Evolutionary conservation across 1,284 basidiomycete species (phyloP).

Genomic region (Vanrija sp.): DNA sequence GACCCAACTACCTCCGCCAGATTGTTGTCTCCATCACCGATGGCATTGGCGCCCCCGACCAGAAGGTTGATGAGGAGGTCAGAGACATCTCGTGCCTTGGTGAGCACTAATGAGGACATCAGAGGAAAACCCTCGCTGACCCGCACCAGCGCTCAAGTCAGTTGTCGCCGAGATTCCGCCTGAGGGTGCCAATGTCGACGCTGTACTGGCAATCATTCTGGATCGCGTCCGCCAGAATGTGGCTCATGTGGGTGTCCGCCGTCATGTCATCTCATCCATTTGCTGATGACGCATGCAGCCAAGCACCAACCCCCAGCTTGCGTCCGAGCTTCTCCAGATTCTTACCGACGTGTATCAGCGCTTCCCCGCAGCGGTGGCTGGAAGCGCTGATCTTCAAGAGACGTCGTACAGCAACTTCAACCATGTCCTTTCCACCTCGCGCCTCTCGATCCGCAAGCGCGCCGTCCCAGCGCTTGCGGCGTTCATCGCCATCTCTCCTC

Average conservation of each 20-base stretch:
- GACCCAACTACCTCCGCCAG: constrained; percentile 70
- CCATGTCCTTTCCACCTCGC: constrained; percentile 68
- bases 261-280: neutral
- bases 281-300: constrained; percentile 16
- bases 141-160: constrained; percentile 74
- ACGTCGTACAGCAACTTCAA: constrained; percentile 68
- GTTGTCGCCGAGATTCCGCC: constrained; percentile 74
- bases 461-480: constrained; percentile 69
- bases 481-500: constrained; percentile 30
- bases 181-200: neutral
- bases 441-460: constrained; percentile 83
- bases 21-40: constrained; percentile 65
- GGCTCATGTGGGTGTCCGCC: constrained; percentile 31
- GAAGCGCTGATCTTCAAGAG: constrained; percentile 52
- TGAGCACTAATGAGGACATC: constrained; percentile 46
- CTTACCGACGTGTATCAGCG: constrained; percentile 85
- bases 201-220: constrained; percentile 3
- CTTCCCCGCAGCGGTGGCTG: constrained; percentile 68
- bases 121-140: neutral
- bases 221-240: constrained; percentile 60
- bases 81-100: constrained; percentile 90
- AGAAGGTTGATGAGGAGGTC: constrained; percentile 39
- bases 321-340: constrained; percentile 84
- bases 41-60: constrained; percentile 22
- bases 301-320: constrained; percentile 72